Evolutionary conservation across 345 rosid genomes (phyloP).

Genomic region (Salix viminalis): DNA sequence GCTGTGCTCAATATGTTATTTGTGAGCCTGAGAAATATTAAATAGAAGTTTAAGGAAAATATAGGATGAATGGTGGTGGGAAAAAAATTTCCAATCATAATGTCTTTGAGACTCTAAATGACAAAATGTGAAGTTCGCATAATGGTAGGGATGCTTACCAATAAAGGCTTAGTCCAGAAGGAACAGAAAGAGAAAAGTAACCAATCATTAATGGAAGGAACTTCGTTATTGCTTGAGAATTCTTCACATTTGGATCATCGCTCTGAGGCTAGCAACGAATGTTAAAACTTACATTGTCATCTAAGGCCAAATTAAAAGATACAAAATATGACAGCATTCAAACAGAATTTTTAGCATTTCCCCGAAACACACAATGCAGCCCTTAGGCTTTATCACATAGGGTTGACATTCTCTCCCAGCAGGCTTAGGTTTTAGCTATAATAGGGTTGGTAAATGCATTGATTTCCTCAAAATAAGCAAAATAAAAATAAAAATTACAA

Average conservation of each 20-base stretch:
- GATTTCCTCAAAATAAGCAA: conserved; percentile 3
- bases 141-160: conserved; percentile 54
- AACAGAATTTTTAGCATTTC: neutral
- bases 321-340: neutral
- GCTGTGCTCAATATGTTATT: conserved; percentile 83
- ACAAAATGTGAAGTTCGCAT: neutral
- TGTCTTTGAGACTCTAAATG: neutral
- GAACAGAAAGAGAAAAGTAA: conserved; percentile 94
- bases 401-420: neutral
- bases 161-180: conserved; percentile 95
- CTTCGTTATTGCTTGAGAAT: conserved; percentile 75
- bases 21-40: conserved; percentile 59
- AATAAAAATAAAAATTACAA: no score
- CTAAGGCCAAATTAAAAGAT: neutral
- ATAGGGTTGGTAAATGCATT: neutral
- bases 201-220: conserved; percentile 88
- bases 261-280: conserved; percentile 36
- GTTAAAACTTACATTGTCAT: neutral
- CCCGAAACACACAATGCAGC: neutral
- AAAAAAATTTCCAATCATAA: neutral
- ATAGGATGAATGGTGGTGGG: neutral
- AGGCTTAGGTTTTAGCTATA: neutral
- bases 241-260: conserved; percentile 84
- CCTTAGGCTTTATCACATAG: neutral
- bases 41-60: conserved; percentile 11